These are phyloP conservation scores for Lotmaria passim DNA, from an alignment of 208 protist species.

Conservation along the genomic window DNA sequence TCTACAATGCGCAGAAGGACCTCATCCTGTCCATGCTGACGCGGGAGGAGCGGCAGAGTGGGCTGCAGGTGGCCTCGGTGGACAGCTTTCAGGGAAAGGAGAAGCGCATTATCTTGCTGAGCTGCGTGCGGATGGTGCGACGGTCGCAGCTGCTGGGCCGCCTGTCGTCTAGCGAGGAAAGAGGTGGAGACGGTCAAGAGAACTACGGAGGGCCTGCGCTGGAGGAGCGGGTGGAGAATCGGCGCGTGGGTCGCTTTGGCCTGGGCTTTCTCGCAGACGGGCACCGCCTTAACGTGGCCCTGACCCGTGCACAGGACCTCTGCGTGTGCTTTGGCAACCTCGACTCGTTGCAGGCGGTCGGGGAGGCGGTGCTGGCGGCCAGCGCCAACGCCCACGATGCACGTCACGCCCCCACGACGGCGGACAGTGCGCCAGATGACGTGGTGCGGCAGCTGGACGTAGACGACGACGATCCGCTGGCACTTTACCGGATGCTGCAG, in stretches of 20 bases:
- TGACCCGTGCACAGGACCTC: constrained; percentile 90
- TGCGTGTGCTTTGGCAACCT: constrained; percentile 77
- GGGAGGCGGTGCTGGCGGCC: constrained; percentile 19
- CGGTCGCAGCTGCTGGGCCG: constrained; percentile 24
- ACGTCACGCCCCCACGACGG: constrained; percentile 17
- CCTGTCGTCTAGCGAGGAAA: constrained; percentile 4
- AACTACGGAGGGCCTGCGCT: neutral
- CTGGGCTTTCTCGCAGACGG: constrained; percentile 92
- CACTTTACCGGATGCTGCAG: constrained; percentile 52
- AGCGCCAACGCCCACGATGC: neutral
- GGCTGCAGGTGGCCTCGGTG: constrained; percentile 88
- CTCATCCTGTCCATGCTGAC: constrained; percentile 51
- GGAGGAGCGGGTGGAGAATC: constrained; percentile 27
- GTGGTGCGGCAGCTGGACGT: constrained; percentile 32
- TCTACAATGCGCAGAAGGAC: constrained; percentile 77
- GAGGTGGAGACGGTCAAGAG: constrained; percentile 43
- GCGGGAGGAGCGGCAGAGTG: constrained; percentile 53
- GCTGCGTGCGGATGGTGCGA: constrained; percentile 77
- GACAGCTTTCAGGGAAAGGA: constrained; percentile 95
- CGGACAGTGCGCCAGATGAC: constrained; percentile 26
- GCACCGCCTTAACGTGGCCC: constrained; percentile 92
- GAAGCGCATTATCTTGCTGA: constrained; percentile 93
- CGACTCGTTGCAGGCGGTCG: constrained; percentile 44
- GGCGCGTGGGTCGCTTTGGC: constrained; percentile 23
- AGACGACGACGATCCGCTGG: constrained; percentile 65